A percentile compares a stretch with the other conserved stretches of the same genome.
Evolutionary conservation across 768 basidiomycete species (phyloP).

Genomic region (Podaxis sp.): DNA sequence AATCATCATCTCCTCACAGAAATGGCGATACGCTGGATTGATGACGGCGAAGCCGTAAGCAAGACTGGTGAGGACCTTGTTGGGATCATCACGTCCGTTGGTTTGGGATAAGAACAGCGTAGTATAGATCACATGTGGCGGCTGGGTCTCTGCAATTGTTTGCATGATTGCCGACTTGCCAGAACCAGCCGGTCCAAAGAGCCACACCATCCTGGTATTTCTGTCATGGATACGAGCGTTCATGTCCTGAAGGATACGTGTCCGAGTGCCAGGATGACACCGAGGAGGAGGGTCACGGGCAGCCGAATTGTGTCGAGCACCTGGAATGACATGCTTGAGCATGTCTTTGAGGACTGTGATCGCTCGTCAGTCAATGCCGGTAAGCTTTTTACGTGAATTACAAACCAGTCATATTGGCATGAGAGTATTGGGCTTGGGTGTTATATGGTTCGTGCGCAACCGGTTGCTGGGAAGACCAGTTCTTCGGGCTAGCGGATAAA

Average conservation of each 20-base stretch:
- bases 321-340: neutral
- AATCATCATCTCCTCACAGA: too few relatives aligned
- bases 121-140: neutral
- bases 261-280: neutral
- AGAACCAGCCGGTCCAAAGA: neutral
- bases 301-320: neutral
- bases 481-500: too few relatives aligned
- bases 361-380: neutral
- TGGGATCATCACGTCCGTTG: neutral
- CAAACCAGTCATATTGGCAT: neutral
- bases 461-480: too few relatives aligned
- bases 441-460: too few relatives aligned
- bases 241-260: neutral
- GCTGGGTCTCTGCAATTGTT: neutral
- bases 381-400: neutral
- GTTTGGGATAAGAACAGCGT: neutral
- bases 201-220: neutral
- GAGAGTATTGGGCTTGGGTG: neutral
- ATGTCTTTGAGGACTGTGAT: slow-evolving; percentile 1
- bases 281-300: neutral
- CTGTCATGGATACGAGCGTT: neutral
- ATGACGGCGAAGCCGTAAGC: neutral
- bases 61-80: neutral
- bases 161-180: neutral
- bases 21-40: too few relatives aligned